Evolutionary conservation across 345 rosid species (phyloP).

Genomic region (Salix exigua): DNA sequence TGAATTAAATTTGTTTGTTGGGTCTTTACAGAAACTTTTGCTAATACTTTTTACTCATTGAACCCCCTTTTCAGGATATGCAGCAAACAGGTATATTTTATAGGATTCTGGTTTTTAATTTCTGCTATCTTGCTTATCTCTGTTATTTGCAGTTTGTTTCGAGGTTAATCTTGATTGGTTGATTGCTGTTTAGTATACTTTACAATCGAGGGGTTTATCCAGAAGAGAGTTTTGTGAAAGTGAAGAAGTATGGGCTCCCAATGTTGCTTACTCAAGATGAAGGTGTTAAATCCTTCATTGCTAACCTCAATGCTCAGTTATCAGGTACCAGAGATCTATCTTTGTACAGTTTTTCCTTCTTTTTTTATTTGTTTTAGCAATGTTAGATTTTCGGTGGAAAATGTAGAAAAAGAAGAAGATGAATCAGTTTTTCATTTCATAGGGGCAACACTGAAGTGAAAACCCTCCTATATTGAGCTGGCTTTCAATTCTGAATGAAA

Average conservation of each 20-base stretch:
- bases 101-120: background rate
- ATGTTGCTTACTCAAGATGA: constrained; percentile 88
- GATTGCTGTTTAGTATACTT: constrained; percentile 53
- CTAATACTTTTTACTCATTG: constrained; percentile 10
- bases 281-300: constrained; percentile 71
- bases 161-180: constrained; percentile 2
- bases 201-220: constrained; percentile 96
- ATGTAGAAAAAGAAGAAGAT: background rate
- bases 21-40: background rate
- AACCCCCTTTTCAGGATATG: constrained; percentile 60
- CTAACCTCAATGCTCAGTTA: constrained; percentile 65
- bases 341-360: background rate
- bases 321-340: constrained; percentile 44
- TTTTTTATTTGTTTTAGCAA: background rate
- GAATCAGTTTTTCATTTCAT: background rate
- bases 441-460: background rate
- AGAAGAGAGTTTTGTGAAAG: constrained; percentile 82
- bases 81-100: constrained; percentile 76
- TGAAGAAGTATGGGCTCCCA: constrained; percentile 96
- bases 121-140: background rate
- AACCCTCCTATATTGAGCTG: background rate
- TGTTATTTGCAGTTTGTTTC: background rate
- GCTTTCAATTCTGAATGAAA: background rate
- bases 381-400: no score
- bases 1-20: background rate